A percentile compares a stretch with the other conserved stretches of the same genome.
Conservation (phyloP, 345 rosid genomes). For the Arabidopsis suecica region DNA sequence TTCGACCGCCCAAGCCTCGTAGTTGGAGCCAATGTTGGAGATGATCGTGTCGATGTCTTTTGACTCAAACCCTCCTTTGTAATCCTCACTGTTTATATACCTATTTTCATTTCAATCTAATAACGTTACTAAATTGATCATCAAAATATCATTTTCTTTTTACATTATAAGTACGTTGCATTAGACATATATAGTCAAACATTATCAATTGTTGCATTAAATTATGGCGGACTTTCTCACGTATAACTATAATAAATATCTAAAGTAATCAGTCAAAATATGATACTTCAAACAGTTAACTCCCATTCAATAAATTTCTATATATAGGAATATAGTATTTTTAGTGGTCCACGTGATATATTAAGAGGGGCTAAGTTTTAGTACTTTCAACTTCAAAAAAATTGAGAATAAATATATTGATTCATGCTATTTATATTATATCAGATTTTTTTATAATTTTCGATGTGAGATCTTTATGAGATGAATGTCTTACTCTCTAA, state of each 20-base stretch:
- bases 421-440: background rate
- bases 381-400: background rate
- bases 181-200: constrained; percentile 1
- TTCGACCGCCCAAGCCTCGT: constrained; percentile 52
- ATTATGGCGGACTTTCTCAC: constrained; percentile 30
- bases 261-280: constrained; percentile 2
- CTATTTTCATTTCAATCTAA: constrained; percentile 44
- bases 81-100: constrained; percentile 62
- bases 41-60: constrained; percentile 54
- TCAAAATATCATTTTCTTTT: background rate
- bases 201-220: constrained; percentile 9
- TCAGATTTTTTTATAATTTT: background rate
- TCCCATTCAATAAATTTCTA: background rate
- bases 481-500: constrained; percentile 15
- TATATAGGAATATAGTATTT: background rate
- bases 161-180: background rate
- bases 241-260: constrained; percentile 6
- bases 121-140: constrained; percentile 14
- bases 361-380: background rate
- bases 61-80: constrained; percentile 63
- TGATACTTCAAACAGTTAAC: constrained; percentile 18
- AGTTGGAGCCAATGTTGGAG: constrained; percentile 55
- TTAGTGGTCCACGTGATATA: constrained; percentile 22
- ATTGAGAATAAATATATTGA: background rate
- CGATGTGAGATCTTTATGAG: background rate